Evolutionary conservation across 805 yeast species (phyloP).

Genomic region (Schwanniomyces polymorphus): DNA sequence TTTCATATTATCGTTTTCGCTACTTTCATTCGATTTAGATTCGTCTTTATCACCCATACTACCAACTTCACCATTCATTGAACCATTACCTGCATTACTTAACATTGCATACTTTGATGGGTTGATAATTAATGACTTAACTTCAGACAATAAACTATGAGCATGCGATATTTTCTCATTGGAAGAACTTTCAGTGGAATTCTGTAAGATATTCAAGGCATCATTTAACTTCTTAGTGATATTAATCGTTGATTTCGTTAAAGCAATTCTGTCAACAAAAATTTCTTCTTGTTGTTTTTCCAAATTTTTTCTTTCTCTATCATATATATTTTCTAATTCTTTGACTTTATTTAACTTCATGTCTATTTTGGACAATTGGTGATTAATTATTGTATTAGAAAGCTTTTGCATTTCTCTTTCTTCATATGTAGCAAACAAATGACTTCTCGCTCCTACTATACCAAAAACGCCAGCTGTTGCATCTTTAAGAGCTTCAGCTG

Average conservation of each 20-base stretch:
- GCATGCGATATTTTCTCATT: constrained; percentile 8
- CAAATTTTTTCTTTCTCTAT: constrained; percentile 59
- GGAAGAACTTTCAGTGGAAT: constrained; percentile 6
- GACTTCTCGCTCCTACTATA: constrained; percentile 73
- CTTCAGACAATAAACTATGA: constrained; percentile 25
- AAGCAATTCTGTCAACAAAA: constrained; percentile 63
- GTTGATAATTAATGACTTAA: constrained; percentile 31
- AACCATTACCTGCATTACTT: constrained; percentile 8
- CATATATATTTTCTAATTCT: constrained; percentile 64
- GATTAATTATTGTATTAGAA: constrained; percentile 56
- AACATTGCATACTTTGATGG: constrained; percentile 27
- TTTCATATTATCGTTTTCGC: constrained; percentile 12
- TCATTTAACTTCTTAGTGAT: constrained; percentile 49
- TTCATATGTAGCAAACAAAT: constrained; percentile 75
- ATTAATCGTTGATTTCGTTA: constrained; percentile 56
- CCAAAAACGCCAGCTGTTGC: constrained; percentile 74
- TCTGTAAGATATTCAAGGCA: constrained; percentile 20
- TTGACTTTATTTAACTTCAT: constrained; percentile 59
- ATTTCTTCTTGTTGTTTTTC: constrained; percentile 66
- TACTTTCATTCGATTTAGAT: constrained; percentile 3
- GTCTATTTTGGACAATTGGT: constrained; percentile 63
- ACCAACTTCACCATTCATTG: background rate
- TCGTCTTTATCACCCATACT: constrained; percentile 2
- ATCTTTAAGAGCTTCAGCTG: constrained; percentile 44
- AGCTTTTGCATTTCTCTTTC: constrained; percentile 73